Base-by-base conservation (phyloP, 2,329 filamentous ascomycete genomes). In the Rhynchosporium graminicola region DNA sequence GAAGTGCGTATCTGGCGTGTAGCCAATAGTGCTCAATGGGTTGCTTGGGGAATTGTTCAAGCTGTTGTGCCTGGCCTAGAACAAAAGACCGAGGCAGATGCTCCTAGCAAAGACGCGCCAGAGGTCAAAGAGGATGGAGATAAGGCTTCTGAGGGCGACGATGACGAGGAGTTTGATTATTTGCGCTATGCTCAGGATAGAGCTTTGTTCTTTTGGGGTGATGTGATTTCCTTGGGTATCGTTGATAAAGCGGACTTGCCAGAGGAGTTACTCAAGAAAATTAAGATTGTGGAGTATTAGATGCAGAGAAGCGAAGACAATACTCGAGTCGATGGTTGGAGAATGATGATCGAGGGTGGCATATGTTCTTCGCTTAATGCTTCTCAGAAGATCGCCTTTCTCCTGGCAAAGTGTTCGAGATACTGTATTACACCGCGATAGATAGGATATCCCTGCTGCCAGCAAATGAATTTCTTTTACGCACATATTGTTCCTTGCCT, bases 21-120 rank as follows among this genome's bases (percentile, higher is more conserved):
- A 0, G 91, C 92, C 45, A 96, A 95, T 77, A 92, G 89, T 42
- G 92, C 91, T 1, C 86, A 90, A 77, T 99, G 95, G 95, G 86
- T 96, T 29, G 91, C 92, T 1, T 99, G 95, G 95, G 95, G 95
- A 29, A 91, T 98, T 65, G 90, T 99, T 57, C 95, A 99, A 77
- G 94, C 95, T 54, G 93, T 95, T 74, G 82, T 96, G 1, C 87
- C 91, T 0, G 91, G 87, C 0, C 80, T 94, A 5, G 68, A 71
- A 28, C 59, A 59, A 26, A 31, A 43, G 13, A 47, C 56, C 7
- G 63, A 62, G 48, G 12, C 43, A 46, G 43, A 46, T n/a, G 13
- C n/a, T 20, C 8, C 43, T 46, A 15, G 43, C 5, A 15, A 46
- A 4, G 51, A 54, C 20, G 38, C 47, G n/a, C 58, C 47, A n/a